Evolutionary conservation across 163 green algal species (phyloP), one percentile per base, ranked within the genome.

Genomic region (Chlamydomonas reinhardtii): DNA sequence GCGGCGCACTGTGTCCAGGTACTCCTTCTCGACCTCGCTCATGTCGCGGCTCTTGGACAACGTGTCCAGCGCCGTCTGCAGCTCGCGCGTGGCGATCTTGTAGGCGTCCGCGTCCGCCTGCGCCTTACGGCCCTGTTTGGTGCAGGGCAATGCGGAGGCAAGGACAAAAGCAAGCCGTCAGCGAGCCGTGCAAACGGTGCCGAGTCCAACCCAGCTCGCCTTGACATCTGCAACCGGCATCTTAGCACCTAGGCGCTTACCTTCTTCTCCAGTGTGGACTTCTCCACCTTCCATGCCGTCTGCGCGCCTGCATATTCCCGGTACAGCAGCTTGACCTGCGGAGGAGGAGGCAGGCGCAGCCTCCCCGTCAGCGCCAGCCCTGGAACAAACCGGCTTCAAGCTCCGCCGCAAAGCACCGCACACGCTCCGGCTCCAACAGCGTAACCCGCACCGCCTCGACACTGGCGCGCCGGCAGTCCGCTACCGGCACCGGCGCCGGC

Each of bases 251-350:
- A 56, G 11, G 48, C 48, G 2, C 59, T 73, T 14, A 92, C 89
- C 89, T 89, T 88, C 69, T 88, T 83, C 43, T 92, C 77, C 72
- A 95, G 66, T 29, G 39, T 90, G 39, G 72, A 62, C 74, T 92
- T 90, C 91, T 95, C 91, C 24, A 83, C 32, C 54, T 89, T 89
- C 92, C 92, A 95, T 1, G 39, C 59, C n/a, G 70, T 80, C 66
- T 85, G 74, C 0, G 80, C 86, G n/a, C 59, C 82, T 1, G 91
- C 83, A 43, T 95, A 91, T 37, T 95, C 92, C 5, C 88, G 87
- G 86, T 95, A 95, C 73, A 95, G 74, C 80, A 95, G 79, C 86
- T 91, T 92, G 56, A 91, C 31, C n/a, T 68, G 52, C 19, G 66
- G 66, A 48, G n/a, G 5, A 48, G 39, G 5, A 8, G 39, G 39